These are phyloP conservation scores for Alternaria sp. DNA, from an alignment of 2,329 filamentous ascomycete genomes.

Conservation along the genomic window DNA sequence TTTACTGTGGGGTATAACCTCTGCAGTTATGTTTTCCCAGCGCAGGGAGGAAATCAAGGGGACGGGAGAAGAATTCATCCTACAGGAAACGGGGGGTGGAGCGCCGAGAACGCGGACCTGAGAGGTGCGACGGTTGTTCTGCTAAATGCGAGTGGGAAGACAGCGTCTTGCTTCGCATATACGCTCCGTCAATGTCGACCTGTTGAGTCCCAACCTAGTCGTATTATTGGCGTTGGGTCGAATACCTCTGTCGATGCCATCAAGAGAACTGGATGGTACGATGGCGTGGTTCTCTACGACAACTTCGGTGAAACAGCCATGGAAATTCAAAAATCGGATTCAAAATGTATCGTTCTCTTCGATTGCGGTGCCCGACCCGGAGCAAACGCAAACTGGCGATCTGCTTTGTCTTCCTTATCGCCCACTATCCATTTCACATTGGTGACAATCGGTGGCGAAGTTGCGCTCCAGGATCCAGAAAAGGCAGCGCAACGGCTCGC, in stretches of 20 bases:
- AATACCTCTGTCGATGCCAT: slow-evolving; percentile 21
- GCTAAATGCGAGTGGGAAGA: slow-evolving; percentile 38
- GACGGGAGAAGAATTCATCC: slow-evolving; percentile 23
- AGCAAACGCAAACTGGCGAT: slow-evolving; percentile 20
- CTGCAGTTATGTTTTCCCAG: slow-evolving; percentile 29
- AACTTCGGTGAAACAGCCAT: slow-evolving; percentile 15
- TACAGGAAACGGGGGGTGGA: slow-evolving; percentile 28
- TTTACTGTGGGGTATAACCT: slow-evolving; percentile 35
- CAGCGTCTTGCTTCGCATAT: slow-evolving; percentile 32
- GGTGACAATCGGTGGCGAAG: slow-evolving; percentile 31
- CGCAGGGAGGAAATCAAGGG: slow-evolving; percentile 9
- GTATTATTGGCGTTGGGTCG: slow-evolving; percentile 33
- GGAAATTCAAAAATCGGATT: background rate
- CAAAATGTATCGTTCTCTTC: slow-evolving; percentile 26
- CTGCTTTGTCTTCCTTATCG: slow-evolving; percentile 4
- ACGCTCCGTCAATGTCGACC: slow-evolving; percentile 28
- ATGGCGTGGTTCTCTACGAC: slow-evolving; percentile 27
- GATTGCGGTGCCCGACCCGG: slow-evolving; percentile 36
- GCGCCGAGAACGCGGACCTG: slow-evolving; percentile 28
- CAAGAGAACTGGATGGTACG: slow-evolving; percentile 31
- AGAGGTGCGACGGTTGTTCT: slow-evolving; percentile 27
- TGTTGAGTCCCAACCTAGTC: slow-evolving; percentile 26
- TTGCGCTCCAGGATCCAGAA: slow-evolving; percentile 19
- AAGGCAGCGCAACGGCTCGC: slow-evolving; percentile 9
- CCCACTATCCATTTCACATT: slow-evolving; percentile 16